phyloP scores from a whole-genome alignment of 2,329 filamentous ascomycete species.

The Microcyclospora pomicola region DNA sequence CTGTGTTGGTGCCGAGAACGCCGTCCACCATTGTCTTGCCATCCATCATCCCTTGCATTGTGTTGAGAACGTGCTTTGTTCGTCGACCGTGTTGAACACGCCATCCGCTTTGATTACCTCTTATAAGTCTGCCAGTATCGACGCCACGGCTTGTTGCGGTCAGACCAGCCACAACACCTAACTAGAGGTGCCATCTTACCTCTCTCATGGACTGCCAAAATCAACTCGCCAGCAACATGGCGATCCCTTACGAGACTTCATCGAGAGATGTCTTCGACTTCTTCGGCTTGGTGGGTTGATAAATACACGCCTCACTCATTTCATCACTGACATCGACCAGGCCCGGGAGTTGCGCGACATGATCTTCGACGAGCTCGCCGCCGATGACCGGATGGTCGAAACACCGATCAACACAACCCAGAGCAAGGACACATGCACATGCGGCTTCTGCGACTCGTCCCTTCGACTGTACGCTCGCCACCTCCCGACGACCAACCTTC shows the following conservation, averaged over 20 bases:
- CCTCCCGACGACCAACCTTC: neutral
- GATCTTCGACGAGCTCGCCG: slow-evolving; percentile 4
- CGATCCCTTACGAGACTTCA: neutral
- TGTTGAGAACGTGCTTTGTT: too few species aligned
- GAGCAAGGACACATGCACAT: neutral
- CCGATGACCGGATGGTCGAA: neutral
- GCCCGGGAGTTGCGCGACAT: slow-evolving; percentile 6
- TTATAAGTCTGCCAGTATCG: too few species aligned
- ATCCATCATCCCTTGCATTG: too few species aligned
- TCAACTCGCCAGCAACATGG: neutral
- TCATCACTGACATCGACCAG: too few species aligned
- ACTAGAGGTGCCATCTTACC: too few species aligned
- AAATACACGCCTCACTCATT: too few species aligned
- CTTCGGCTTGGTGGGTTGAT: slow-evolving; percentile 3
- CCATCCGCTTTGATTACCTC: too few species aligned
- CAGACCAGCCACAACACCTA: too few species aligned
- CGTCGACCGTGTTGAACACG: too few species aligned
- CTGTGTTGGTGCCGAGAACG: too few species aligned
- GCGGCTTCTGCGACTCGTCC: neutral
- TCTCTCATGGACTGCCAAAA: neutral
- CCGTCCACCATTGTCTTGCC: too few species aligned
- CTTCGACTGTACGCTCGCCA: neutral
- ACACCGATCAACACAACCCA: neutral
- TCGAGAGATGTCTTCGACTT: slow-evolving; percentile 2
- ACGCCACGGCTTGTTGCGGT: too few species aligned